Evolutionary conservation across 495 filamentous ascomycete genomes (phyloP).

Genomic region (Tetracladium setigerum): DNA sequence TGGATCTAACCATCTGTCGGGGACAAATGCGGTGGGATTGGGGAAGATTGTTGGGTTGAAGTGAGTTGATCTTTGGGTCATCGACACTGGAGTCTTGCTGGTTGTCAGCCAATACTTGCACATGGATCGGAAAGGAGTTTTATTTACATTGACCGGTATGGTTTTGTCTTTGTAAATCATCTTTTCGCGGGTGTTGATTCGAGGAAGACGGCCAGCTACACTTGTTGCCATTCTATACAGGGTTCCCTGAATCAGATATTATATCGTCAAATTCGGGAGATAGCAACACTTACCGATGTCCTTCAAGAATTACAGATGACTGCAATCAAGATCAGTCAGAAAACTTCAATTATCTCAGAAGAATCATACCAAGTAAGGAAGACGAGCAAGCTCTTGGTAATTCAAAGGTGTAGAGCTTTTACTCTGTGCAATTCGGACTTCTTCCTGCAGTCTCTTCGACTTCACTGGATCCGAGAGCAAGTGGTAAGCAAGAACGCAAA

Average conservation of each 20-base stretch:
- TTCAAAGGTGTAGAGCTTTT: slow-evolving; percentile 10
- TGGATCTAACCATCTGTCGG: slow-evolving; percentile 41
- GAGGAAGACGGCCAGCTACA: slow-evolving; percentile 14
- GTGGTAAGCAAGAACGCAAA: slow-evolving; percentile 25
- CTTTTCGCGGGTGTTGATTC: slow-evolving; percentile 10
- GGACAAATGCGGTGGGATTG: slow-evolving; percentile 30
- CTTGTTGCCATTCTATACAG: slow-evolving; percentile 14
- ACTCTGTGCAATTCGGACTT: slow-evolving; percentile 21
- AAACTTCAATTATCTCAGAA: neutral
- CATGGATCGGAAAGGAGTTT: neutral
- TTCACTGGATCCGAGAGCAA: slow-evolving; percentile 24
- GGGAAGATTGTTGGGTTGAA: slow-evolving; percentile 28
- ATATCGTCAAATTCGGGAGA: slow-evolving; percentile 10
- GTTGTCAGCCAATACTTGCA: neutral
- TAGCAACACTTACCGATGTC: slow-evolving; percentile 6
- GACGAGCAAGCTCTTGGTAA: slow-evolving; percentile 20
- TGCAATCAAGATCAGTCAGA: neutral
- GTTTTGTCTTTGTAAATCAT: slow-evolving; percentile 13
- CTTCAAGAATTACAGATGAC: slow-evolving; percentile 6
- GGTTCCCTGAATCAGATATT: no score
- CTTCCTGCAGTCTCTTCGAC: slow-evolving; percentile 18
- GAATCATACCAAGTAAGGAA: slow-evolving; percentile 20
- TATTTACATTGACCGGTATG: slow-evolving; percentile 12
- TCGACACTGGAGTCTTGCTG: slow-evolving; percentile 5
- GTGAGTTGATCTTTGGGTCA: slow-evolving; percentile 11